These are phyloP conservation scores for Barnettozyma pratensis DNA, from an alignment of 805 yeast genomes.

Conservation along the genomic window DNA sequence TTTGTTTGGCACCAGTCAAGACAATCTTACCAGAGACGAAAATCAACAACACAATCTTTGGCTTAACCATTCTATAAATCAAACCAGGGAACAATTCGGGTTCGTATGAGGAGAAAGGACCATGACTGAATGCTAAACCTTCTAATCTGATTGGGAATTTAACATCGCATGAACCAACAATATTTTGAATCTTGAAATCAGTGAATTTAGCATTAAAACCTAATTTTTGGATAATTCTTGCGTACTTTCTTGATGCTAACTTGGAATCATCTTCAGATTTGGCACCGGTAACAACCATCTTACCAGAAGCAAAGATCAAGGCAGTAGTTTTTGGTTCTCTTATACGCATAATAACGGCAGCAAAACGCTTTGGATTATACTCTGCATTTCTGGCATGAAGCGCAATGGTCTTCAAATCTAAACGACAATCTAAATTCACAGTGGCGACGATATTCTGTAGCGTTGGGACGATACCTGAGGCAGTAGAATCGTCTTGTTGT, in stretches of 20 bases:
- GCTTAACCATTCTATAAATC: conserved; percentile 98
- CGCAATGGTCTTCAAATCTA: conserved; percentile 95
- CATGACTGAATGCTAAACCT: conserved; percentile 97
- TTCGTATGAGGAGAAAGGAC: conserved; percentile 97
- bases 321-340: conserved; percentile 99
- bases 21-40: conserved; percentile 98
- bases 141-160: conserved; percentile 96
- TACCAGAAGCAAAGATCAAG: conserved; percentile 94
- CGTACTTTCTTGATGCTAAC: conserved; percentile 94
- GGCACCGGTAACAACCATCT: conserved; percentile 99
- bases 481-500: conserved; percentile 57
- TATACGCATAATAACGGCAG: conserved; percentile 98
- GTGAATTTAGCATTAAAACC: conserved; percentile 98
- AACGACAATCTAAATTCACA: conserved; percentile 91
- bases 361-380: conserved; percentile 97
- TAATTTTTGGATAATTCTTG: conserved; percentile 94
- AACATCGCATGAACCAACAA: conserved; percentile 98
- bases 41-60: conserved; percentile 91
- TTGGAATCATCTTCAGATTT: conserved; percentile 98
- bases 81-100: conserved; percentile 98
- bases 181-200: conserved; percentile 96
- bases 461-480: conserved; percentile 96
- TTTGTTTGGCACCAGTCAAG: conserved; percentile 96
- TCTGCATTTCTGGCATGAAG: conserved; percentile 98
- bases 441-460: conserved; percentile 94